Conservation (phyloP, 108 stramenopile species). For the Skeletonema menzelii region DNA sequence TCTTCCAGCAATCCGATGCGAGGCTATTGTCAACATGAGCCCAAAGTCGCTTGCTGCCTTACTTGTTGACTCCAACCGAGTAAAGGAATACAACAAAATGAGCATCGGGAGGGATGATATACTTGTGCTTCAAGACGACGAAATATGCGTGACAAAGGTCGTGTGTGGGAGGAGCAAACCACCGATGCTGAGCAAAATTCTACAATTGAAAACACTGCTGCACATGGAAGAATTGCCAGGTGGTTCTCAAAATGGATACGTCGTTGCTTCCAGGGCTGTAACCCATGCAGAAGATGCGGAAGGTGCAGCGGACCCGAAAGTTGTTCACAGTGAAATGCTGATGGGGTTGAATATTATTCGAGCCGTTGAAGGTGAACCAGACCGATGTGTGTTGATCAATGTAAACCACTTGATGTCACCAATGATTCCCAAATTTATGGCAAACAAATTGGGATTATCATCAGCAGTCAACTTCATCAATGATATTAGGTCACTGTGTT, state of each 20-base stretch:
- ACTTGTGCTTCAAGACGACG: slow-evolving; percentile 52
- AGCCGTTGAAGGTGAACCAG: slow-evolving; percentile 51
- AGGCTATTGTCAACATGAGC: slow-evolving; percentile 64
- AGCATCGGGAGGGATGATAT: slow-evolving; percentile 76
- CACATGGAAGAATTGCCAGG: slow-evolving; percentile 63
- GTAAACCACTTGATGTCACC: slow-evolving; percentile 77
- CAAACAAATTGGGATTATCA: slow-evolving; percentile 62
- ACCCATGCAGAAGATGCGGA: slow-evolving; percentile 29
- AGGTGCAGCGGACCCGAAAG: slow-evolving; percentile 34
- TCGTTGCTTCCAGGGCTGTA: slow-evolving; percentile 74
- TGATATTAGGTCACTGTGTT: slow-evolving; percentile 56
- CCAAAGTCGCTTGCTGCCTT: slow-evolving; percentile 58
- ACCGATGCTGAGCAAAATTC: slow-evolving; percentile 67
- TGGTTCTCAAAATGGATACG: slow-evolving; percentile 53
- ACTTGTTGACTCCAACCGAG: slow-evolving; percentile 72
- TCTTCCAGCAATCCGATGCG: slow-evolving; percentile 72
- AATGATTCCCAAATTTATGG: slow-evolving; percentile 76
- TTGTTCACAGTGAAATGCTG: slow-evolving; percentile 67
- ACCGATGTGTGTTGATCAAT: slow-evolving; percentile 70
- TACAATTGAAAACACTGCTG: slow-evolving; percentile 65
- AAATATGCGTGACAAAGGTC: slow-evolving; percentile 62
- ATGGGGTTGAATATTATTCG: slow-evolving; percentile 74
- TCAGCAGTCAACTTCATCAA: slow-evolving; percentile 72
- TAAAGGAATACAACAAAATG: slow-evolving; percentile 88
- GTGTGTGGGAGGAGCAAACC: slow-evolving; percentile 59